Base-by-base conservation (phyloP, 805 yeast species). In the Pichia gijzeniarum region DNA sequence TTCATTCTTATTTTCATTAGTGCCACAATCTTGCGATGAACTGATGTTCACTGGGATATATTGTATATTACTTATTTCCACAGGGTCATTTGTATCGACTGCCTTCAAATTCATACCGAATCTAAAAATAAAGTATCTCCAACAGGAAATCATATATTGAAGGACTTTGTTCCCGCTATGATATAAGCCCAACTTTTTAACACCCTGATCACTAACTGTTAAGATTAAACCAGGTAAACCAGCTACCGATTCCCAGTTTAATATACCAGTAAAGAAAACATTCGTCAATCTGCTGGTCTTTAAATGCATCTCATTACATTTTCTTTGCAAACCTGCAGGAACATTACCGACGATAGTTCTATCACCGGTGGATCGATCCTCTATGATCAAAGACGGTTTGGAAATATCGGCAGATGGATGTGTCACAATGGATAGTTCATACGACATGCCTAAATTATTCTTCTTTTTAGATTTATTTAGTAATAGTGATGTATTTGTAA, bases 191-290 rank as follows among this genome's bases (percentile, higher is more conserved):
- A 85, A 59, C 6, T 70, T 70, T 40, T 74, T 73, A 50, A 74
- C 71, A 2, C 88, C 89, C 54, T 87, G 85, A 54, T 88, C 96
- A 46, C 86, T 80, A 13, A 85, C 70, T 0, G 97, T 87, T 41
- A 91, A 66, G 40, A 91, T 76, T 55, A 87, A 66, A 0, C 99
- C 99, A 0, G 98, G 97, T 6, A 91, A 63, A 0, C 99, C 99
- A n/a, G 95, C 87, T 2, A 88, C 66, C n/a, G 82, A 72, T 5
- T 73, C 61, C 96, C 96, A 91, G 44, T 74, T 63, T 10, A 85
- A 50, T n/a, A 68, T 68, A 3, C 99, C 99, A 0, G 96, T 80
- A 4, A 93, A 57, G 56, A 86, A 90, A 4, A 91, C 67, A 32
- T 79, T 76, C 40, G 75, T 71, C 28, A 87, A 62, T 50, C 76